Conservation (phyloP, 2,329 filamentous ascomycete genomes). For the Ceratocystis papillata region DNA sequence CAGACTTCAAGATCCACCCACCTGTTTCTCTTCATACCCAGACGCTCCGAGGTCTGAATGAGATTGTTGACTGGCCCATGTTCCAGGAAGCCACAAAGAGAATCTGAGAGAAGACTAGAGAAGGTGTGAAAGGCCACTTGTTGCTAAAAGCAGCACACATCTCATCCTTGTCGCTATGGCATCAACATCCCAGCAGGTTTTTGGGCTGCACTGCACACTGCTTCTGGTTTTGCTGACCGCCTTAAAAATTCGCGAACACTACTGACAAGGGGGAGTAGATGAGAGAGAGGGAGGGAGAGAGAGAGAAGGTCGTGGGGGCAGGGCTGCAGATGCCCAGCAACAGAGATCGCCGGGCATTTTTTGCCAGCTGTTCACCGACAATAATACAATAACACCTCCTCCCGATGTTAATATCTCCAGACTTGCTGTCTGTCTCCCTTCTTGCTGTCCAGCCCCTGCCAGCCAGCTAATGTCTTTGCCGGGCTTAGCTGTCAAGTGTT, state of each 20-base stretch:
- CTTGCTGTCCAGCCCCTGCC: too few relatives aligned
- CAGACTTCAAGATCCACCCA: too few relatives aligned
- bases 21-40: too few relatives aligned
- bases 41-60: too few relatives aligned
- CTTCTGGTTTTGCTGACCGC: not conserved
- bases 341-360: not conserved
- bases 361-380: constrained; percentile 1
- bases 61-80: not conserved
- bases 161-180: not conserved
- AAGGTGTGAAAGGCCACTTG: constrained; percentile 6
- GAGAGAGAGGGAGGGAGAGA: too few relatives aligned
- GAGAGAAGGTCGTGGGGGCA: too few relatives aligned
- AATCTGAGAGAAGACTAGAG: not conserved
- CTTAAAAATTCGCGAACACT: not conserved
- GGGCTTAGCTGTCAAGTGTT: constrained; percentile 4
- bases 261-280: not conserved
- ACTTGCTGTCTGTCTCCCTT: not conserved
- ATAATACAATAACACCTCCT: too few relatives aligned
- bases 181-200: too few relatives aligned
- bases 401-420: not conserved
- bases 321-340: not conserved
- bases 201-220: not conserved
- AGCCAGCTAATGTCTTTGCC: not conserved
- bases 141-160: not conserved
- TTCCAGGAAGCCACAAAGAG: not conserved